A percentile compares a stretch with the other conserved stretches of the same genome.
phyloP scores from a whole-genome alignment of 2,329 filamentous ascomycete species.

The Trichoderma simmonsii region DNA sequence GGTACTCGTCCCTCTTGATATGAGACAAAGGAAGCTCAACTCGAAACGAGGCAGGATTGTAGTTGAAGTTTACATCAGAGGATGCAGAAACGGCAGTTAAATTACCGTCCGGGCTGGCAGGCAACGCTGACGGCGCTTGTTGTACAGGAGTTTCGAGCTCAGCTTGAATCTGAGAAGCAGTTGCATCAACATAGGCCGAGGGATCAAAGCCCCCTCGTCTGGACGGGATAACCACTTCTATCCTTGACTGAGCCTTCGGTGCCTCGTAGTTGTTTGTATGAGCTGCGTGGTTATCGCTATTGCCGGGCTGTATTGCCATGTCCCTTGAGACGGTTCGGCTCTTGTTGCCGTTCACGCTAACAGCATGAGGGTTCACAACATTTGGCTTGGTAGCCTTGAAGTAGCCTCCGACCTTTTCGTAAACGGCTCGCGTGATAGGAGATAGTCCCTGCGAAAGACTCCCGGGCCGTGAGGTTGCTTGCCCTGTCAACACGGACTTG shows the following conservation, averaged over 20 bases:
- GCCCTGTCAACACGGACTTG: slow-evolving; percentile 30
- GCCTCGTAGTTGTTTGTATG: slow-evolving; percentile 29
- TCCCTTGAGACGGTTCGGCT: slow-evolving; percentile 24
- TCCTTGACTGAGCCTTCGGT: slow-evolving; percentile 36
- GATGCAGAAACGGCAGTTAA: slow-evolving; percentile 18
- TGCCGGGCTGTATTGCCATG: slow-evolving; percentile 21
- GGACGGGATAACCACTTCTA: slow-evolving; percentile 49
- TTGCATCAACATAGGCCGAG: slow-evolving; percentile 34
- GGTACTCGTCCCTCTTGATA: slow-evolving; percentile 53
- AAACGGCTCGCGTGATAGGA: slow-evolving; percentile 45
- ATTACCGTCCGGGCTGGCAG: neutral
- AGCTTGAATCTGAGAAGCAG: slow-evolving; percentile 24
- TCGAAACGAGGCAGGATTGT: slow-evolving; percentile 35
- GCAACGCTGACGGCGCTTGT: slow-evolving; percentile 19
- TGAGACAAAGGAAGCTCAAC: slow-evolving; percentile 46
- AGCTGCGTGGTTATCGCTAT: slow-evolving; percentile 20
- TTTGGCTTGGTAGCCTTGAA: slow-evolving; percentile 40
- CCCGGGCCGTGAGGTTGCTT: slow-evolving; percentile 23
- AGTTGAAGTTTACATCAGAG: slow-evolving; percentile 10
- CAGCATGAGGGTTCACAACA: slow-evolving; percentile 27
- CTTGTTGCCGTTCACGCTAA: slow-evolving; percentile 37
- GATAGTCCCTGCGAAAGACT: slow-evolving; percentile 44
- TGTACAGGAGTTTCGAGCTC: slow-evolving; percentile 17
- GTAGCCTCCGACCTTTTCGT: slow-evolving; percentile 39
- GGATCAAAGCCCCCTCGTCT: slow-evolving; percentile 39